These are phyloP conservation scores for Chlamydomonas sp. DNA, from an alignment of 139 green algal genomes.

Conservation along the genomic window DNA sequence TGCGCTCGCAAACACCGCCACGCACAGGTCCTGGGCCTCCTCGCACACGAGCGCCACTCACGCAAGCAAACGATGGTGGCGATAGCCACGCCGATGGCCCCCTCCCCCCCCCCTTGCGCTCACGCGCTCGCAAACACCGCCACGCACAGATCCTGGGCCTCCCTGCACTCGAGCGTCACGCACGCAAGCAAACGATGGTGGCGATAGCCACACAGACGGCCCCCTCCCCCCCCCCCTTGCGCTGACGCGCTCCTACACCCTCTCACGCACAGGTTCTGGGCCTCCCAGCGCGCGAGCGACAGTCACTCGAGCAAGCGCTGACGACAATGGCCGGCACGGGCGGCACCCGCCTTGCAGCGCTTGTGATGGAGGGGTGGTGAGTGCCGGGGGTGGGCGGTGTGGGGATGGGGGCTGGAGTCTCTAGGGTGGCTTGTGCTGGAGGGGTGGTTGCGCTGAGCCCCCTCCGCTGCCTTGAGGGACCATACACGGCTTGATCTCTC, in stretches of 20 bases:
- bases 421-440: neutral
- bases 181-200: no score
- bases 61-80: no score
- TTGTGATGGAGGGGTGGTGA: slow-evolving; percentile 7
- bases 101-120: no score
- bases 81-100: no score
- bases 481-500: no score
- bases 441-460: no score
- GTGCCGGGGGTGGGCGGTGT: neutral
- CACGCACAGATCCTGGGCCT: slow-evolving; percentile 9
- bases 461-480: no score
- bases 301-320: slow-evolving; percentile 11
- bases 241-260: neutral
- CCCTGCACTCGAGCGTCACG: neutral
- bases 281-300: neutral
- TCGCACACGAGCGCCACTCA: no score
- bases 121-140: neutral
- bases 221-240: no score
- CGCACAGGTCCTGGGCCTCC: slow-evolving; percentile 11
- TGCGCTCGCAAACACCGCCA: neutral
- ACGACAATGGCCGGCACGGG: neutral
- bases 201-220: no score
- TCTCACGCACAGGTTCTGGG: slow-evolving; percentile 3
- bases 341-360: slow-evolving; percentile 1
- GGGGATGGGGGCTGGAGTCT: neutral